Conservation (phyloP, 2,329 filamentous ascomycete genomes). For the Colletotrichum camelliae region DNA sequence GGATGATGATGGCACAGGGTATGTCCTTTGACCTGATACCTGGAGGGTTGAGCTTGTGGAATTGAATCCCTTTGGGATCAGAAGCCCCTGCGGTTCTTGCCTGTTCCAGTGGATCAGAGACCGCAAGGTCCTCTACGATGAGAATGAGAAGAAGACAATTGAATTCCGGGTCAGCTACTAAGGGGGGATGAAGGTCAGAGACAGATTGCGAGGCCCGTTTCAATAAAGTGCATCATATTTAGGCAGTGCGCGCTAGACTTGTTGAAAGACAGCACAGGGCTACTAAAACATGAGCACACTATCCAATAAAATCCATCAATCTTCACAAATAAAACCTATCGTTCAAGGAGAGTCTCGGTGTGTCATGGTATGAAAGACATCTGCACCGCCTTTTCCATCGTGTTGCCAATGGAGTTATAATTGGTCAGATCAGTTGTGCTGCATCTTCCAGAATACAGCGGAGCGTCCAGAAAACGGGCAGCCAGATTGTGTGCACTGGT, state of each 20-base stretch:
- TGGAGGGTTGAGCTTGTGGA: constrained; percentile 41
- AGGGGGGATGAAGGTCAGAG: not conserved
- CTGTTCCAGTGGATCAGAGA: constrained; percentile 51
- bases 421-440: not conserved
- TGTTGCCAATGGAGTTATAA: not conserved
- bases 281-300: not conserved
- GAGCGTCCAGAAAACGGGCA: not conserved
- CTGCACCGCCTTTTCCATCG: not conserved
- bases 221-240: not conserved
- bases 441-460: not conserved
- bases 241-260: not conserved
- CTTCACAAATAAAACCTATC: not conserved
- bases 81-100: constrained; percentile 48
- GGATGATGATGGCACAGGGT: constrained; percentile 29
- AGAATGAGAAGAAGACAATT: not conserved
- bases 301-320: not conserved
- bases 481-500: not conserved
- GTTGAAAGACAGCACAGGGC: not conserved
- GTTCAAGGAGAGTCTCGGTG: not conserved
- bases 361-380: not conserved
- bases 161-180: not conserved
- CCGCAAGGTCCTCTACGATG: constrained; percentile 39
- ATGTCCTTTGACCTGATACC: constrained; percentile 46
- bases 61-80: constrained; percentile 49
- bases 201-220: not conserved